These are phyloP conservation scores for Zygosaccharomyces pseudorouxii DNA, from an alignment of 805 yeast species.

Conservation along the genomic window DNA sequence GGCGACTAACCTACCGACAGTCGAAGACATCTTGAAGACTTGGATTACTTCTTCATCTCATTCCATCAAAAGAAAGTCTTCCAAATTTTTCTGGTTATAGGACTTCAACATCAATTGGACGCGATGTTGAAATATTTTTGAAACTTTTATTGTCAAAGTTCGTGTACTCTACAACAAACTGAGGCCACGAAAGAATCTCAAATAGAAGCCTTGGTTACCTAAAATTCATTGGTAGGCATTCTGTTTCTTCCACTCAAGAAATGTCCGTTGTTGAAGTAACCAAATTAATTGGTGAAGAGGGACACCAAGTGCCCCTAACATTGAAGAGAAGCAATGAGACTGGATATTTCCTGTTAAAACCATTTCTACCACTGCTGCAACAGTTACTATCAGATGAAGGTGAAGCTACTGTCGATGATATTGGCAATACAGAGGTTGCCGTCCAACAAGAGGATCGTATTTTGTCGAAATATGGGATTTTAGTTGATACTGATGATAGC, in stretches of 20 bases:
- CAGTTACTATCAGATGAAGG: constrained; percentile 1
- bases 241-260: background rate
- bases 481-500: constrained; percentile 26
- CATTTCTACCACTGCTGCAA: constrained; percentile 25
- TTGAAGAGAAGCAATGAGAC: constrained; percentile 22
- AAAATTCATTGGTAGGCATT: background rate
- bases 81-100: background rate
- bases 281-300: constrained; percentile 13
- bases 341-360: constrained; percentile 24
- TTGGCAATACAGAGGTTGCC: constrained; percentile 8
- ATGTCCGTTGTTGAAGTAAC: constrained; percentile 22
- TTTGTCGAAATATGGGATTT: constrained; percentile 25
- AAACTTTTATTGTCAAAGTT: constrained; percentile 1
- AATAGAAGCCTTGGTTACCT: background rate
- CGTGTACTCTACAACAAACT: constrained; percentile 5
- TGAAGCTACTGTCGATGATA: constrained; percentile 1
- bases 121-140: constrained; percentile 1
- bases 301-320: constrained; percentile 15
- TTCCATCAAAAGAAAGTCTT: background rate
- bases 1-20: constrained; percentile 11
- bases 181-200: background rate
- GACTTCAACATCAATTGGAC: background rate
- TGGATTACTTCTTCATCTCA: background rate
- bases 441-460: constrained; percentile 18
- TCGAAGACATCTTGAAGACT: background rate